These are phyloP conservation scores for Volvox carteri DNA, from an alignment of 163 green algal species.

Conservation along the genomic window DNA sequence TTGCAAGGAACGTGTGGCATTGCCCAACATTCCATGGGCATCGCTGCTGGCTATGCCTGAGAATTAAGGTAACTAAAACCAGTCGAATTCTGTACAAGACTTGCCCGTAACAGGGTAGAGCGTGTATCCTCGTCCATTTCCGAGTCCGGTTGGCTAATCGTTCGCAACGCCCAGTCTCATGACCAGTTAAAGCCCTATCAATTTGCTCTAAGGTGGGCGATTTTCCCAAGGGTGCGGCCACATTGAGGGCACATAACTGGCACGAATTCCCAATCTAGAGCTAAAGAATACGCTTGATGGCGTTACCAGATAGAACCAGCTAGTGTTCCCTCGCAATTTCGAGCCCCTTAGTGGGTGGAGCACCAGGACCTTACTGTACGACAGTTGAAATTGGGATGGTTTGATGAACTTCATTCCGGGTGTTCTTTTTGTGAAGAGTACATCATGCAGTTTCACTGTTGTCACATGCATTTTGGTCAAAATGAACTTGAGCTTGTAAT, in stretches of 20 bases:
- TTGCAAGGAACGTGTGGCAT: not conserved
- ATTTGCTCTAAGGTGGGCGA: not conserved
- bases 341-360: too few relatives aligned
- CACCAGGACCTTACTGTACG: too few relatives aligned
- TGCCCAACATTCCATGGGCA: too few relatives aligned
- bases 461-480: too few relatives aligned
- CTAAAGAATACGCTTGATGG: too few relatives aligned
- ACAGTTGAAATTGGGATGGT: too few relatives aligned
- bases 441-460: too few relatives aligned
- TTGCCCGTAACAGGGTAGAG: conserved; percentile 20
- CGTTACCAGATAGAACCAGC: too few relatives aligned
- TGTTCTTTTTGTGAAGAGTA: too few relatives aligned
- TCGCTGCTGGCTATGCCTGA: not conserved
- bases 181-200: not conserved
- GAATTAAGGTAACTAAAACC: not conserved
- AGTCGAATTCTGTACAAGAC: not conserved
- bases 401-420: too few relatives aligned
- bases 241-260: conserved; percentile 16
- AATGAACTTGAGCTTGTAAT: not conserved
- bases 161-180: not conserved
- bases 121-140: conserved; percentile 23
- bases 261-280: too few relatives aligned
- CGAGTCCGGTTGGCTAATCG: not conserved
- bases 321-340: too few relatives aligned
- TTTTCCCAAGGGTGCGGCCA: conserved; percentile 5